Percentiles rank a stretch among this genome's conserved stretches.
Evolutionary conservation across 2,329 filamentous ascomycete genomes (phyloP).

Genomic region (Endothia cerciana): DNA sequence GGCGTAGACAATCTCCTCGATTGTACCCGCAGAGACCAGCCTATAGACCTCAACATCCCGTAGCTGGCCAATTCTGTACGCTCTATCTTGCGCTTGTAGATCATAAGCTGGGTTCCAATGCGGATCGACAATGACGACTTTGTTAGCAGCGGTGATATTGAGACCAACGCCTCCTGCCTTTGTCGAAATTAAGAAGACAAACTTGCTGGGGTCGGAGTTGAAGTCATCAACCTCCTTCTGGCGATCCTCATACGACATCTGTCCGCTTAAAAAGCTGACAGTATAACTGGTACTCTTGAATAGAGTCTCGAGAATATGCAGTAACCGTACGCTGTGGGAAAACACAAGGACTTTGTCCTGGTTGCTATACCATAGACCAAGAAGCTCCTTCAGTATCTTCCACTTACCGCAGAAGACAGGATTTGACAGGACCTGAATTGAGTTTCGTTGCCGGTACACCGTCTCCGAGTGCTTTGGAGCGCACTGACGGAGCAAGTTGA

Average conservation of each 20-base stretch:
- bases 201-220: conserved; percentile 84
- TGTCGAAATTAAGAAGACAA: conserved; percentile 95
- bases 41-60: conserved; percentile 95
- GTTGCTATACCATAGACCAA: conserved; percentile 86
- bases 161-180: conserved; percentile 90
- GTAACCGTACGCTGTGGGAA: conserved; percentile 83
- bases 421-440: conserved; percentile 79
- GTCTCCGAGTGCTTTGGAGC: conserved; percentile 75
- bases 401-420: conserved; percentile 96
- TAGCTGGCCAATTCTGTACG: conserved; percentile 91
- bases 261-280: conserved; percentile 87
- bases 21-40: conserved; percentile 85
- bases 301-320: conserved; percentile 82
- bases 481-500: conserved; percentile 73
- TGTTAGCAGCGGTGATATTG: conserved; percentile 97
- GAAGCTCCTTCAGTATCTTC: conserved; percentile 84
- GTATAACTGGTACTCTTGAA: conserved; percentile 90
- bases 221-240: conserved; percentile 85
- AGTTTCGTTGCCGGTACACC: conserved; percentile 76
- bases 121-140: conserved; percentile 94
- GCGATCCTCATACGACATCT: conserved; percentile 80
- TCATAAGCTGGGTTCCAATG: conserved; percentile 98
- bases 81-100: conserved; percentile 92
- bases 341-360: conserved; percentile 96
- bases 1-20: conserved; percentile 97